Conservation (phyloP, 306 rosid genomes). For the Canavalia ensiformis region DNA sequence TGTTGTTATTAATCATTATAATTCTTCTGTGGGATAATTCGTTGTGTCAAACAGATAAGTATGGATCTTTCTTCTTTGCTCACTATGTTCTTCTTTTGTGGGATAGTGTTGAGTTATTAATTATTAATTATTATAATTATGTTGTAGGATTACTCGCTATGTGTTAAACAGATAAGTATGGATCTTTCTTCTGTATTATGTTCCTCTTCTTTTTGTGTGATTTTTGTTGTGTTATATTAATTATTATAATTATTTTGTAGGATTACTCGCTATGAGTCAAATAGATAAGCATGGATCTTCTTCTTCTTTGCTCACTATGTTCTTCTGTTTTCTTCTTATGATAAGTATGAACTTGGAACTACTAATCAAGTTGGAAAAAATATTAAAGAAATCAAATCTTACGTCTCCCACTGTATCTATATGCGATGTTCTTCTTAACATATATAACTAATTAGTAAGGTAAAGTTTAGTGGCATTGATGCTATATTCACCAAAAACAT, state of each 20-base stretch:
- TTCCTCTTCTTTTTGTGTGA: background rate
- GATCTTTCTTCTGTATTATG: background rate
- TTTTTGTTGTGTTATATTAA: too few relatives aligned
- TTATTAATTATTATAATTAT: background rate
- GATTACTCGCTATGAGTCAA: background rate
- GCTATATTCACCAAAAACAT: background rate
- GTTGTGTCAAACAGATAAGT: conserved; percentile 37
- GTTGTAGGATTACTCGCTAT: background rate
- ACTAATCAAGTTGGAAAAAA: background rate
- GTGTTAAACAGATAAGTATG: conserved; percentile 1
- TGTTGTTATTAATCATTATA: conserved; percentile 1
- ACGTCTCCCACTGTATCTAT: background rate
- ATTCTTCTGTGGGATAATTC: conserved; percentile 16
- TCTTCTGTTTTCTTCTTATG: background rate
- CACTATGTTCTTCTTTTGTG: background rate
- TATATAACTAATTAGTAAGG: background rate
- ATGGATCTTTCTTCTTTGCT: conserved; percentile 14
- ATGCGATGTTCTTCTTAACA: background rate
- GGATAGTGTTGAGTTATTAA: background rate
- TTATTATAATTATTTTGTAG: conserved; percentile 7
- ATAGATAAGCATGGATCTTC: background rate
- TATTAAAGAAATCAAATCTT: conserved; percentile 22
- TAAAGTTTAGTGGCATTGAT: background rate
- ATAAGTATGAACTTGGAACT: conserved; percentile 30
- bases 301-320: background rate